These are phyloP conservation scores for Globisporangium emineosum DNA, from an alignment of 352 stramenopile genomes.

Conservation along the genomic window DNA sequence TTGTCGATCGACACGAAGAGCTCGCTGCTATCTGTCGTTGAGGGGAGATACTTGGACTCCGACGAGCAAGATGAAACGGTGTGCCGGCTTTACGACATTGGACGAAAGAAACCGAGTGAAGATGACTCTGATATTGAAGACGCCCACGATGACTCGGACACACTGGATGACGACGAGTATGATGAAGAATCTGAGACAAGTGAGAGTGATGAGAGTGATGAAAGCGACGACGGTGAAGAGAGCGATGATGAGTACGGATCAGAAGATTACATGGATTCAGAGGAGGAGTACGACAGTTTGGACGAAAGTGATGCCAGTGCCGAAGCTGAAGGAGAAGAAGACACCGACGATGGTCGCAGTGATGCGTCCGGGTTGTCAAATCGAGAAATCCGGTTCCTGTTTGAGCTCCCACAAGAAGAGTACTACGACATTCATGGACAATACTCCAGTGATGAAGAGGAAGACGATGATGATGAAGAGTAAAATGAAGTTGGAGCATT, in stretches of 20 bases:
- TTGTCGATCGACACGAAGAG: conserved; percentile 62
- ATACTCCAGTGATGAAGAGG: conserved; percentile 77
- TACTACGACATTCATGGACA: conserved; percentile 75
- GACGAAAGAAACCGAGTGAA: conserved; percentile 77
- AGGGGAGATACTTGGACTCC: conserved; percentile 70
- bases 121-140: conserved; percentile 88
- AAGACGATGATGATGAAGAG: conserved; percentile 47
- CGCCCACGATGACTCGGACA: conserved; percentile 59
- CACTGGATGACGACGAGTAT: conserved; percentile 76
- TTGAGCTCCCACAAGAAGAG: conserved; percentile 63
- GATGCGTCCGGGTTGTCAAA: conserved; percentile 36
- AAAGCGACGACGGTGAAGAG: conserved; percentile 42
- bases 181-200: conserved; percentile 60
- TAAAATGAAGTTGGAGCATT: not conserved
- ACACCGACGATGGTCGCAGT: conserved; percentile 24
- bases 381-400: conserved; percentile 63
- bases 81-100: conserved; percentile 86
- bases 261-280: conserved; percentile 32
- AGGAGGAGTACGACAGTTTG: conserved; percentile 38
- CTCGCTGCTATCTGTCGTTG: conserved; percentile 63
- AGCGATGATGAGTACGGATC: conserved; percentile 37
- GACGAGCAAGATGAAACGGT: conserved; percentile 71
- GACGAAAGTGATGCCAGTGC: conserved; percentile 23
- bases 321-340: conserved; percentile 25
- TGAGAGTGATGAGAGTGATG: conserved; percentile 38